Evolutionary conservation across 139 green algal genomes (phyloP).

Genomic region (Coelastrella sp.): DNA sequence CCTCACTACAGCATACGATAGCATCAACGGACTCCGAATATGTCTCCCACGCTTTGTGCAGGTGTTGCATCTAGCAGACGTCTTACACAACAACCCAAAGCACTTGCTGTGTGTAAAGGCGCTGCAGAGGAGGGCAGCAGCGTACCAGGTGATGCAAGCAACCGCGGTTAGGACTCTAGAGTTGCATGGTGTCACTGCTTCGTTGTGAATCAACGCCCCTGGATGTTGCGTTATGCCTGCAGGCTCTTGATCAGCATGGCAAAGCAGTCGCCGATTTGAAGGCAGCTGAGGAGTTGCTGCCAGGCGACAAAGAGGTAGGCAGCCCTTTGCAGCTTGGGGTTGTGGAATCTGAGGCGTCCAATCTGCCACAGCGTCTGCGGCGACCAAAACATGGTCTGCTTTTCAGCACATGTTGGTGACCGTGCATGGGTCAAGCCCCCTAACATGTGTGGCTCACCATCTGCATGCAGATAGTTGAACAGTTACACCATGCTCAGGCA

Average conservation of each 20-base stretch:
- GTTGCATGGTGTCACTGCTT: no score
- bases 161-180: background rate
- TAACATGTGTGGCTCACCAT: no score
- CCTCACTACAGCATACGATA: no score
- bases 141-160: constrained; percentile 56
- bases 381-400: no score
- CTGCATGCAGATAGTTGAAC: constrained; percentile 5
- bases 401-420: no score
- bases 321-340: background rate
- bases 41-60: constrained; percentile 38
- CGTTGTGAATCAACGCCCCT: no score
- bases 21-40: no score
- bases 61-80: constrained; percentile 75
- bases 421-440: no score
- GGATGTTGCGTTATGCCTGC: no score
- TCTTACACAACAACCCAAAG: constrained; percentile 66
- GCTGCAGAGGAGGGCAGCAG: constrained; percentile 67
- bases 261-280: constrained; percentile 59
- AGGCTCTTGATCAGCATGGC: constrained; percentile 56
- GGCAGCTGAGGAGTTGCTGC: constrained; percentile 20
- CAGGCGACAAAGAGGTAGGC: constrained; percentile 23
- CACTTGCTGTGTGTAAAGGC: constrained; percentile 76
- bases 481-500: constrained; percentile 3
- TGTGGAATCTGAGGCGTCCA: background rate
- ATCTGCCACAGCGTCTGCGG: no score